Base-by-base conservation (phyloP, 495 filamentous ascomycete species). In the Penicillium ochrochloron region DNA sequence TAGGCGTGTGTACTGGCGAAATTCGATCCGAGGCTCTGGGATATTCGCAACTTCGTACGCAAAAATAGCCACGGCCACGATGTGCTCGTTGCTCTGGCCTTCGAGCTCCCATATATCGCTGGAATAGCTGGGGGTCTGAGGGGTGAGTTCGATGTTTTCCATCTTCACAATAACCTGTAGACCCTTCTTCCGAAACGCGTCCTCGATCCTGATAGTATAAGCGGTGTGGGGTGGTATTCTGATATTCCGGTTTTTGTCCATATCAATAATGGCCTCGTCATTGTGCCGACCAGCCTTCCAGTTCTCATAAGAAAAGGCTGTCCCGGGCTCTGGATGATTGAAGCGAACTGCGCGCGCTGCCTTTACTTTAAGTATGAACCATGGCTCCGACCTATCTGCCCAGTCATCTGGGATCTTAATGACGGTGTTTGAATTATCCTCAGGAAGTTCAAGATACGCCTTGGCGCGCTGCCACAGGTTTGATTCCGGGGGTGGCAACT, bases 131-230 rank as follows among this genome's bases (percentile, higher is more conserved):
- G 42, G 42, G 10, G 17, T 23, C 19, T 46, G 42, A 19, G 42
- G 42, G 42, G 42, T 46, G 42, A 46, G 42, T 23, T 46, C 42
- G 42, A 46, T 46, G 42, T 46, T 46, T 14, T 46, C 42, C 42
- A 46, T 46, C 42, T 46, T 46, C 42, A 46, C 42, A 14, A 46
- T 19, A 17, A 46, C 10, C 19, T 46, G 42, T 46, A 46, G n/a
- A 8, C 42, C 42, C 19, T 23, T 3, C 42, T 46, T 46, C n/a
- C 42, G 42, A 23, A 46, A 46, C 2, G 4, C 8, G 42, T 46
- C 42, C 19, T 46, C n/a, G n/a, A 46, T 14, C 23, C 3, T 21
- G 42, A 46, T 46, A 1, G 17, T 21, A 23, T 46, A 46, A 14
- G 42, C n/a, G 2, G n/a, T 23, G n/a, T 46, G 42, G 5, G 42